Conservation (phyloP, 495 filamentous ascomycete genomes). For the Thozetella sp. region DNA sequence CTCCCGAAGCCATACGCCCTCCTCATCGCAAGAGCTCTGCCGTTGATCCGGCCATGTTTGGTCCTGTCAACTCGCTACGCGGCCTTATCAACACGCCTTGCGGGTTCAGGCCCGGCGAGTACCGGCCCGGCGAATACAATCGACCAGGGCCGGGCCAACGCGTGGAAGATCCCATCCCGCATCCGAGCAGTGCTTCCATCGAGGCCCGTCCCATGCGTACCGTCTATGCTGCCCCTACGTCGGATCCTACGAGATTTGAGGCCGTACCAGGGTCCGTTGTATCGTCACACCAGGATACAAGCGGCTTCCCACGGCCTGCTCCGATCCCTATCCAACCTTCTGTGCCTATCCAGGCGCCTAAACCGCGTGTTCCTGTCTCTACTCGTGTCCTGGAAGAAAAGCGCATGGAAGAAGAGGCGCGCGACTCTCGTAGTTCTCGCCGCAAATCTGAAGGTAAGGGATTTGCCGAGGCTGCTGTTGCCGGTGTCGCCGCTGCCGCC, state of each 20-base stretch:
- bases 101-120: slow-evolving; percentile 39
- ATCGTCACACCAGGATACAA: slow-evolving; percentile 29
- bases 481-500: slow-evolving; percentile 49
- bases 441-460: slow-evolving; percentile 20
- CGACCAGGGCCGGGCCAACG: slow-evolving; percentile 4
- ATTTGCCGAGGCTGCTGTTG: slow-evolving; percentile 45
- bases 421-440: slow-evolving; percentile 10
- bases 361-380: slow-evolving; percentile 41
- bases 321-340: slow-evolving; percentile 11
- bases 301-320: background rate
- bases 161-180: slow-evolving; percentile 18
- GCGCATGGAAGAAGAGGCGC: slow-evolving; percentile 9
- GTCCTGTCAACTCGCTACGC: slow-evolving; percentile 53
- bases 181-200: slow-evolving; percentile 24
- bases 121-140: slow-evolving; percentile 7
- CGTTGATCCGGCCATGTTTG: slow-evolving; percentile 54
- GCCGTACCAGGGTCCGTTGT: slow-evolving; percentile 49
- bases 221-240: slow-evolving; percentile 58
- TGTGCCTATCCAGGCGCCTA: slow-evolving; percentile 47
- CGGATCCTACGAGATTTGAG: slow-evolving; percentile 62
- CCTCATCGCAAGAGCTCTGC: slow-evolving; percentile 43
- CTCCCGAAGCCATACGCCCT: slow-evolving; percentile 25
- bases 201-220: slow-evolving; percentile 36
- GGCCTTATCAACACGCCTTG: slow-evolving; percentile 51
- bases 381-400: slow-evolving; percentile 39